Evolutionary conservation across 2,329 filamentous ascomycete species (phyloP).

Genomic region (Fusarium marasasianum): DNA sequence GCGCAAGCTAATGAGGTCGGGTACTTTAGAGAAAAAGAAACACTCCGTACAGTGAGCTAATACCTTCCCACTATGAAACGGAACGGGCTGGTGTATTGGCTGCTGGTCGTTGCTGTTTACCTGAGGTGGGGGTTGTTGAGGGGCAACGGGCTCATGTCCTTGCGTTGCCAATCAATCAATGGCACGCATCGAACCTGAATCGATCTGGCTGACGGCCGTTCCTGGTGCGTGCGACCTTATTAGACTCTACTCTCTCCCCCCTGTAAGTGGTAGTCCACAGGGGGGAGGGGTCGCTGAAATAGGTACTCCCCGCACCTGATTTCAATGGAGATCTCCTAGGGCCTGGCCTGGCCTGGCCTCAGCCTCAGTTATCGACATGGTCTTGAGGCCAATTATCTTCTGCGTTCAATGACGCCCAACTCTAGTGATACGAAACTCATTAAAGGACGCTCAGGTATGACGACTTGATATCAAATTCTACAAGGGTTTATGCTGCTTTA

Average conservation of each 20-base stretch:
- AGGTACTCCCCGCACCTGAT: conserved; percentile 25
- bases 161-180: conserved; percentile 31
- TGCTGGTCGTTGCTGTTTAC: conserved; percentile 33
- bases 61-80: conserved; percentile 28
- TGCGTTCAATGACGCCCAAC: background rate
- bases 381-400: conserved; percentile 12
- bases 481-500: background rate
- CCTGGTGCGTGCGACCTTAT: conserved; percentile 34
- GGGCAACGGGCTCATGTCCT: conserved; percentile 33
- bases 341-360: conserved; percentile 2
- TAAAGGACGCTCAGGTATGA: background rate
- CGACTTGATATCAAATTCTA: background rate
- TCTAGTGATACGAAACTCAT: background rate
- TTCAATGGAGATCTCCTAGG: conserved; percentile 3
- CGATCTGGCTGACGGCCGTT: conserved; percentile 30
- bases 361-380: conserved; percentile 5
- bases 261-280: conserved; percentile 22
- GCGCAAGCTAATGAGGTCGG: conserved; percentile 11
- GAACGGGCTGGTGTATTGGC: background rate
- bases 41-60: conserved; percentile 5
- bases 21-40: background rate
- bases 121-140: conserved; percentile 40
- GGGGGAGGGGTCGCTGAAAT: conserved; percentile 13
- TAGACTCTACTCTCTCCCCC: background rate
- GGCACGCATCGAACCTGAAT: conserved; percentile 16